Conservation (phyloP, 208 protist genomes). For the Wallacemonas sp. region DNA sequence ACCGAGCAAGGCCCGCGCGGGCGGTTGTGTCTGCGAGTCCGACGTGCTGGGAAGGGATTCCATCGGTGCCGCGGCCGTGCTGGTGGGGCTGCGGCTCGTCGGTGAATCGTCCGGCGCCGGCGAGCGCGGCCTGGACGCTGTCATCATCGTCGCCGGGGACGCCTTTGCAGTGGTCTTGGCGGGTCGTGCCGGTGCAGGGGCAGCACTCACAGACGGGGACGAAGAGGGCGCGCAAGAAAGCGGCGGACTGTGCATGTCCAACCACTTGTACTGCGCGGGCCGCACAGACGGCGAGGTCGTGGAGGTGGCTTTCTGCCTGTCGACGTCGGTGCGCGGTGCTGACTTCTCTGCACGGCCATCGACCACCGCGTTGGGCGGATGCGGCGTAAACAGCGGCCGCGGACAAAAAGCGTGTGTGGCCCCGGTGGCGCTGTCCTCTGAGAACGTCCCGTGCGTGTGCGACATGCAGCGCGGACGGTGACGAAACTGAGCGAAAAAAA, state of each 20-base stretch:
- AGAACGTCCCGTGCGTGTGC: not conserved
- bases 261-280: constrained; percentile 2
- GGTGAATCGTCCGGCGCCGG: too few relatives aligned
- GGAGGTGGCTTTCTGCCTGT: not conserved
- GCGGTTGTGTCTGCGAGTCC: too few relatives aligned
- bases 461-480: not conserved
- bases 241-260: not conserved
- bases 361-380: not conserved
- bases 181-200: too few relatives aligned
- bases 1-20: constrained; percentile 23
- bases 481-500: constrained; percentile 21
- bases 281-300: too few relatives aligned
- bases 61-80: too few relatives aligned
- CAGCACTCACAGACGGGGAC: too few relatives aligned
- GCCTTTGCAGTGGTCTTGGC: not conserved
- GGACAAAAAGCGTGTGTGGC: too few relatives aligned
- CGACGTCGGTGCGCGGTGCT: not conserved
- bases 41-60: too few relatives aligned
- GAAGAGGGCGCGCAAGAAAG: too few relatives aligned
- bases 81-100: too few relatives aligned
- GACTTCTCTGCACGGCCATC: not conserved
- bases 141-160: not conserved
- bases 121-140: too few relatives aligned
- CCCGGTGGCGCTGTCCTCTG: too few relatives aligned
- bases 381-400: not conserved